Percentiles rank a stretch among this genome's conserved stretches.
Evolutionary conservation across 208 protist genomes (phyloP).

Genomic region (Trypanosoma scelopori): DNA sequence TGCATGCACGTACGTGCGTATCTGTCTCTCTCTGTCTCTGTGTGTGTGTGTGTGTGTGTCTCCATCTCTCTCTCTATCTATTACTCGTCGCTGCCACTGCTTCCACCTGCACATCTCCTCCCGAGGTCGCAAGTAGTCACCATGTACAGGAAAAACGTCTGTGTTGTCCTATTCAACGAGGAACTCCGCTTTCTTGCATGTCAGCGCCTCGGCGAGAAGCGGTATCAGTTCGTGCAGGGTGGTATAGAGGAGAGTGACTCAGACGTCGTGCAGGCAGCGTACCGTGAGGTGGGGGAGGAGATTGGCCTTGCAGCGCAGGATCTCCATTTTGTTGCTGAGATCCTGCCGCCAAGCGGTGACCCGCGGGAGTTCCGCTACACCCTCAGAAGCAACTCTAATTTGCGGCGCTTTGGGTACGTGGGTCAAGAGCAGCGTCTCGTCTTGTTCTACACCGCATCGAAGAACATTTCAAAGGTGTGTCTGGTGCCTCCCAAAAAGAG

Average conservation of each 20-base stretch:
- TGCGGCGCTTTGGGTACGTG: conserved; percentile 64
- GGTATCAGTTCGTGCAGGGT: conserved; percentile 77
- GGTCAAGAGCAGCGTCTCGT: conserved; percentile 78
- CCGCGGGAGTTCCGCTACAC: conserved; percentile 66
- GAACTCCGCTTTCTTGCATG: conserved; percentile 61
- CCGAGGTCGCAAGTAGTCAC: too few relatives aligned
- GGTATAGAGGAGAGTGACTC: conserved; percentile 63
- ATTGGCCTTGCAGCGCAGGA: conserved; percentile 54
- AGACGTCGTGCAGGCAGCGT: conserved; percentile 53
- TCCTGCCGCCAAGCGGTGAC: conserved; percentile 60
- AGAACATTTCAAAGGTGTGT: conserved; percentile 49
- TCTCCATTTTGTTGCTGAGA: conserved; percentile 64
- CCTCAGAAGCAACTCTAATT: conserved; percentile 46
- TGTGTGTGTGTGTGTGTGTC: background rate
- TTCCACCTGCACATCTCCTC: conserved; percentile 4
- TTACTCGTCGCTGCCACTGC: background rate
- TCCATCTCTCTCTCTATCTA: background rate
- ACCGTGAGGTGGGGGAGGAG: conserved; percentile 77
- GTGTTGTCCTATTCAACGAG: conserved; percentile 76
- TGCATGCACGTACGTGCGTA: background rate
- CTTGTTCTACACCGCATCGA: conserved; percentile 57
- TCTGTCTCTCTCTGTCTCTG: background rate
- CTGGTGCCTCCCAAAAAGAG: conserved; percentile 53
- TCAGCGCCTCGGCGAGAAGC: conserved; percentile 36
- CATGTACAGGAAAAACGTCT: conserved; percentile 87